Base-by-base conservation (phyloP, 2,329 filamentous ascomycete species). In the Fusarium praegraminearum region DNA sequence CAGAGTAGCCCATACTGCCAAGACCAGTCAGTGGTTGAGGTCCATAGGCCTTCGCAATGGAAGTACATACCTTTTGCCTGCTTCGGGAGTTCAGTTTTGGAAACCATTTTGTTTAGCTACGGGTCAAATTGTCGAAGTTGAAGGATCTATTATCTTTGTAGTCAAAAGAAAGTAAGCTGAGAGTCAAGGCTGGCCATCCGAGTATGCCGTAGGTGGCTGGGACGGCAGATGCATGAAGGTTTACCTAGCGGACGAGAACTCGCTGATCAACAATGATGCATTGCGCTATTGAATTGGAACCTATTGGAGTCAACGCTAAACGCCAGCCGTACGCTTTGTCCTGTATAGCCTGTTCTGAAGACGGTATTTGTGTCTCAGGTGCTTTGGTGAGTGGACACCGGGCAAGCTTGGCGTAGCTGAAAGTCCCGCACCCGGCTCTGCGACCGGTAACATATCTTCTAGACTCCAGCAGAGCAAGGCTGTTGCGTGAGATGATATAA, bases 1-100 rank as follows among this genome's bases (percentile, higher is more conserved):
- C 41, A 69, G 18, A 0, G 65, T 66, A 3, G 65, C 65, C 65
- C 65, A 69, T 5, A 57, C 65, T 69, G 7, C 13, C 4, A 7
- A 44, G 15, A 44, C 12, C 7, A 51, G 13, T 51, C 4, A 51
- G 47, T 15, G 12, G 5, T 15, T 3, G 5, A 2, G 5, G 2
- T 4, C 10, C 11, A 3, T 1, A 4, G 2, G 1, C 10, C 5
- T 2, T 2, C 3, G 0, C 2, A 9, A 9, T 5, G 16, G 3
- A 2, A 6, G 16, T n/a, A 3, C 4, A 12, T 9, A 38, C 47
- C 47, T 51, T 51, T 28, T 18, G 18, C 10, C 3, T 26, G 18
- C 1, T 16, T 28, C 3, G 10, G 1, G 7, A 13, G 7, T 35
- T 51, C 33, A 18, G 24, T 20, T 2, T 12, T 40, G 18, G 47